These are phyloP conservation scores for Solanum paucissectum DNA, from an alignment of 257 asterid genomes.

Conservation along the genomic window DNA sequence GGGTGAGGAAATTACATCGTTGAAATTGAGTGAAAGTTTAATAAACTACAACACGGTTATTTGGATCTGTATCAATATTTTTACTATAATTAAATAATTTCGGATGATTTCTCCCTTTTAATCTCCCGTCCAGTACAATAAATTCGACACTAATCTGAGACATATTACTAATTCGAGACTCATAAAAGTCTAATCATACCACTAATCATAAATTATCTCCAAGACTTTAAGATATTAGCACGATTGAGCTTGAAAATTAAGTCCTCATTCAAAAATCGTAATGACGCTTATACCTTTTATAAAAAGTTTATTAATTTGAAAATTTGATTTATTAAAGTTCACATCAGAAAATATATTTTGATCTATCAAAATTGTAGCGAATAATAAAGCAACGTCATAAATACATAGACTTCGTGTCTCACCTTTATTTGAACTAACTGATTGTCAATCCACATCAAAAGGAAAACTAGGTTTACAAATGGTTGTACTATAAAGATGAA, in stretches of 20 bases:
- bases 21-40: not conserved
- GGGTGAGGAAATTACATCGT: not conserved
- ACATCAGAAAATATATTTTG: not conserved
- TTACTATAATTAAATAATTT: not conserved
- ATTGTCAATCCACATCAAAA: not conserved
- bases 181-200: not conserved
- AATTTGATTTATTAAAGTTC: not conserved
- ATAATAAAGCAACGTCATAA: not conserved
- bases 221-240: not conserved
- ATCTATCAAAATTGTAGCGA: not conserved
- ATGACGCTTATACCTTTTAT: not conserved
- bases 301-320: not conserved
- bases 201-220: not conserved
- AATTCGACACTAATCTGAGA: not conserved
- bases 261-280: not conserved
- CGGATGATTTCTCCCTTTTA: not conserved
- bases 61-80: not conserved
- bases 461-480: not conserved
- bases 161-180: not conserved
- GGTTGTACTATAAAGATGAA: not conserved
- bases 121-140: not conserved
- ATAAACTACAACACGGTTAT: not conserved
- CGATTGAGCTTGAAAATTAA: not conserved
- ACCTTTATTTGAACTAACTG: not conserved
- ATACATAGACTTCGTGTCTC: not conserved